A percentile compares a stretch with the other conserved stretches of the same genome.
These are phyloP conservation scores for Salix caprea DNA, from an alignment of 345 rosid genomes.

Conservation along the genomic window DNA sequence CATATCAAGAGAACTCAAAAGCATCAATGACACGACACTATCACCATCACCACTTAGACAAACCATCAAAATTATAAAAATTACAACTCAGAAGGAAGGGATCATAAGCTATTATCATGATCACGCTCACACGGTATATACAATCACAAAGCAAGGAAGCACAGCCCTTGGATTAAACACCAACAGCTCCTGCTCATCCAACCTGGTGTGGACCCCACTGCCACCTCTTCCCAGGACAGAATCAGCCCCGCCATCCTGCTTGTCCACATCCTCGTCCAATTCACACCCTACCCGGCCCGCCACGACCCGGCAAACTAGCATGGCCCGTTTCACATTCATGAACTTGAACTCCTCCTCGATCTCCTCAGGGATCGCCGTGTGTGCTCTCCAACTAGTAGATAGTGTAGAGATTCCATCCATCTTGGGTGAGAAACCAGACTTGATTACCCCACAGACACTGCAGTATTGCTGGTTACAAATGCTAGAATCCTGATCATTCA, in stretches of 20 bases:
- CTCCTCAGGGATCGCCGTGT: slow-evolving; percentile 76
- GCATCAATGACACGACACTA: neutral
- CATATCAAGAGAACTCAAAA: neutral
- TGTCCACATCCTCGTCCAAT: slow-evolving; percentile 38
- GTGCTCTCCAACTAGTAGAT: slow-evolving; percentile 78
- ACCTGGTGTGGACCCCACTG: slow-evolving; percentile 37
- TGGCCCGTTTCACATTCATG: slow-evolving; percentile 91
- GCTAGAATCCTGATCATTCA: slow-evolving; percentile 37
- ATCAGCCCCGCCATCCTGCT: slow-evolving; percentile 64
- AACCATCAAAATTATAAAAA: neutral
- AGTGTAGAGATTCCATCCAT: slow-evolving; percentile 79
- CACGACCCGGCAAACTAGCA: slow-evolving; percentile 81
- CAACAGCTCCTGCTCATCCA: slow-evolving; percentile 76
- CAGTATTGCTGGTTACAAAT: slow-evolving; percentile 75
- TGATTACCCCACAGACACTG: slow-evolving; percentile 76
- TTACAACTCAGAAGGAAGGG: neutral
- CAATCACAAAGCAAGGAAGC: slow-evolving; percentile 94
- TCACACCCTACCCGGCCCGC: slow-evolving; percentile 84
- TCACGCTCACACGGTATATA: slow-evolving; percentile 46
- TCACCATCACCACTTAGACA: neutral
- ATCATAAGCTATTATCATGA: neutral
- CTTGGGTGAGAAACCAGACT: slow-evolving; percentile 80
- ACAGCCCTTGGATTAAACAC: slow-evolving; percentile 98
- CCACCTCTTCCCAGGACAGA: slow-evolving; percentile 63
- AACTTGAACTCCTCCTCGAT: slow-evolving; percentile 80